phyloP scores from a whole-genome alignment of 1,284 basidiomycete species.

The Malassezia yamatoensis region DNA sequence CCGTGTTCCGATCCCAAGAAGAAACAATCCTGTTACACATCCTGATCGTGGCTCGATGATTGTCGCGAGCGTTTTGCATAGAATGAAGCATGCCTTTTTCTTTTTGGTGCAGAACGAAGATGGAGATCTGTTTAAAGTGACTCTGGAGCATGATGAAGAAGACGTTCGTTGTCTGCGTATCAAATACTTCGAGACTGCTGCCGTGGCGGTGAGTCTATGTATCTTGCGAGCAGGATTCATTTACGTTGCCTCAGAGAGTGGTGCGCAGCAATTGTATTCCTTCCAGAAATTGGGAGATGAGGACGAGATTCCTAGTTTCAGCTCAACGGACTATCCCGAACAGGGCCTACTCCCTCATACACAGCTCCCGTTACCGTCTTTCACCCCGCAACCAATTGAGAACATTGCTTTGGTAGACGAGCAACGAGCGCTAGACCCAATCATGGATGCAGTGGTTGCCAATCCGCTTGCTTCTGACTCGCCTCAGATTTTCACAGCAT shows the following conservation, averaged over 20 bases:
- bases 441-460: conserved; percentile 38
- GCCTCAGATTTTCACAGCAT: conserved; percentile 44
- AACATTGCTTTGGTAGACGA: conserved; percentile 42
- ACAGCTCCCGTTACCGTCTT: conserved; percentile 27
- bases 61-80: conserved; percentile 43
- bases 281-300: conserved; percentile 48
- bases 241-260: conserved; percentile 41
- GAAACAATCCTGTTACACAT: conserved; percentile 32
- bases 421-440: conserved; percentile 36
- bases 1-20: conserved; percentile 42
- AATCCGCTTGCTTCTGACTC: conserved; percentile 36
- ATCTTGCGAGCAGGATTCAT: conserved; percentile 47
- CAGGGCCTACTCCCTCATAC: conserved; percentile 22
- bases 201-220: conserved; percentile 32
- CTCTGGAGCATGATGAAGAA: conserved; percentile 46
- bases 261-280: conserved; percentile 39
- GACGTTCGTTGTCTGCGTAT: conserved; percentile 38
- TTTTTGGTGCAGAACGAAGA: conserved; percentile 43
- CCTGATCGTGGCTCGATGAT: conserved; percentile 35
- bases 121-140: conserved; percentile 46
- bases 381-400: conserved; percentile 39
- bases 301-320: conserved; percentile 39
- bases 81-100: conserved; percentile 47
- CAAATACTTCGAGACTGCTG: conserved; percentile 48
- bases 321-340: conserved; percentile 29